Percentiles rank a stretch among this genome's conserved stretches.
Evolutionary conservation across 1,139 yeast species (phyloP).

Genomic region (Geotrichum restrictum): DNA sequence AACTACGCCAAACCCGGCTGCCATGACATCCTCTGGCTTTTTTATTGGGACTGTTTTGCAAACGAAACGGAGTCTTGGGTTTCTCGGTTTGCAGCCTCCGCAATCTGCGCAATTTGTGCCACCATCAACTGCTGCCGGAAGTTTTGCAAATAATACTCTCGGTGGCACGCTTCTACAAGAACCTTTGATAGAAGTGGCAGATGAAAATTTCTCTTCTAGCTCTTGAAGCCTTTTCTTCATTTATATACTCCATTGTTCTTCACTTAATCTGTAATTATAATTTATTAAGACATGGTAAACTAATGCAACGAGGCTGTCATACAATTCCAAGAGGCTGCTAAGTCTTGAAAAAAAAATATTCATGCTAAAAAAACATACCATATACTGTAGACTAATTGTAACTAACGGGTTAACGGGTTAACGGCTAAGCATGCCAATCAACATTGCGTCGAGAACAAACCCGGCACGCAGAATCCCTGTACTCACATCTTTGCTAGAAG

Average conservation of each 20-base stretch:
- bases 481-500: constrained; percentile 27
- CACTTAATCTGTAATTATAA: constrained; percentile 8
- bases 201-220: background rate
- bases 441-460: constrained; percentile 29
- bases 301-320: too few species aligned
- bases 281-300: background rate
- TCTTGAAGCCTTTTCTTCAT: background rate
- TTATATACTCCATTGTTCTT: background rate
- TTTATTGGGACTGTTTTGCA: constrained; percentile 22
- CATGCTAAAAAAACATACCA: too few species aligned
- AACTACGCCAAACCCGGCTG: constrained; percentile 6
- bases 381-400: too few species aligned
- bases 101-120: background rate
- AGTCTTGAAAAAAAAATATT: too few species aligned
- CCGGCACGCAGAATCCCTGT: constrained; percentile 19
- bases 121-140: background rate
- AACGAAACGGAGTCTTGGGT: constrained; percentile 22
- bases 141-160: background rate
- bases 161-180: too few species aligned
- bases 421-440: constrained; percentile 22
- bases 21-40: constrained; percentile 22
- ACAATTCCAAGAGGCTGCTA: too few species aligned
- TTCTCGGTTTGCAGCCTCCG: background rate
- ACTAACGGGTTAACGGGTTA: too few species aligned
- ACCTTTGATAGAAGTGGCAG: too few species aligned